Percentiles rank a stretch among this genome's conserved stretches.
phyloP scores from a whole-genome alignment of 2,329 filamentous ascomycete genomes.

The Berkeleyomyces basicola region DNA sequence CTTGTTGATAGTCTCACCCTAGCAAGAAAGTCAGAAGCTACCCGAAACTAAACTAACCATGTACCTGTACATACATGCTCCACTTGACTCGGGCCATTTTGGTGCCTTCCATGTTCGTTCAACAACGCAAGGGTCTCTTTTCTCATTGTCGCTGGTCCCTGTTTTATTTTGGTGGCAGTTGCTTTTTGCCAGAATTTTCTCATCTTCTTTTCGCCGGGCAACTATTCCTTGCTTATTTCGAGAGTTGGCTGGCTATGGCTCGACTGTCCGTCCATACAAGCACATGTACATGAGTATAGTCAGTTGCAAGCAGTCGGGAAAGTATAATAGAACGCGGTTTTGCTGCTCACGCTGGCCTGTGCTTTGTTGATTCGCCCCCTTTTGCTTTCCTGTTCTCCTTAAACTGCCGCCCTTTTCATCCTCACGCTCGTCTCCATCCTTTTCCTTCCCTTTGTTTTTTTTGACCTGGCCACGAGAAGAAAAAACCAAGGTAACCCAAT shows the following conservation, averaged over 20 bases:
- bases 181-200: background rate
- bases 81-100: background rate
- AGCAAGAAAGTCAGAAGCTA: background rate
- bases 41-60: too few species aligned
- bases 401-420: too few species aligned
- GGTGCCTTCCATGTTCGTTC: background rate
- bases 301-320: too few species aligned
- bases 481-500: constrained; percentile 7
- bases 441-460: background rate
- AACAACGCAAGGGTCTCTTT: background rate
- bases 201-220: background rate
- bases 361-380: background rate
- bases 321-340: too few species aligned
- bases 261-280: background rate
- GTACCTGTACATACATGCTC: background rate
- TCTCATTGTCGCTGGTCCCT: background rate
- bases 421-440: too few species aligned
- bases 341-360: too few species aligned
- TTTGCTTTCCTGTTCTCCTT: background rate
- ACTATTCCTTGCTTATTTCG: background rate
- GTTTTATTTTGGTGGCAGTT: background rate
- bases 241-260: background rate
- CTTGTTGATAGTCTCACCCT: background rate
- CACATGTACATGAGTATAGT: too few species aligned
- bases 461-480: background rate